A percentile compares a stretch with the other conserved stretches of the same genome.
These are phyloP conservation scores for Endocalyx cinctus DNA, from an alignment of 2,329 filamentous ascomycete species.

Conservation along the genomic window DNA sequence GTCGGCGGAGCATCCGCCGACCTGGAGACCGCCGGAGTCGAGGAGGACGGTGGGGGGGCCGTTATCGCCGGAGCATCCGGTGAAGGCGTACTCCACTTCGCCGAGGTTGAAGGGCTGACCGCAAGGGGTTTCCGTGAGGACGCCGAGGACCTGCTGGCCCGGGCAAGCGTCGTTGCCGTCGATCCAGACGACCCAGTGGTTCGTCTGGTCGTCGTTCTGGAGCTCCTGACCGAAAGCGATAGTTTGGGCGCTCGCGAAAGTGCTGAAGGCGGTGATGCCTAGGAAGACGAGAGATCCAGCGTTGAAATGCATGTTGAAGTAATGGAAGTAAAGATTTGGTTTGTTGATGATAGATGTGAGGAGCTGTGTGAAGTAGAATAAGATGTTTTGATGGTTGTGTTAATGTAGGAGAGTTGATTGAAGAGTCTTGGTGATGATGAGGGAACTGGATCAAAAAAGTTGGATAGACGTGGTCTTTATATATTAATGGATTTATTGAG, in stretches of 20 bases:
- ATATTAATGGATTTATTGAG: constrained; percentile 2
- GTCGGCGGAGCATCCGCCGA: constrained; percentile 8
- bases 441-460: constrained; percentile 2
- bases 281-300: constrained; percentile 8
- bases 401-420: neutral
- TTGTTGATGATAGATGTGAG: constrained; percentile 1
- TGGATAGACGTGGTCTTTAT: constrained; percentile 4
- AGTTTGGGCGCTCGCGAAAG: constrained; percentile 8
- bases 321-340: constrained; percentile 2
- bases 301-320: constrained; percentile 8
- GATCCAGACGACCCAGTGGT: neutral
- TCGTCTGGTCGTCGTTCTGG: neutral
- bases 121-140: constrained; percentile 9
- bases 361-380: constrained; percentile 2
- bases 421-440: constrained; percentile 2
- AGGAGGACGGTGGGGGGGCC: constrained; percentile 8
- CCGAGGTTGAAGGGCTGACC: constrained; percentile 7
- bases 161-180: neutral
- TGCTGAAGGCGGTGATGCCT: constrained; percentile 10
- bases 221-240: constrained; percentile 1
- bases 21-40: constrained; percentile 11
- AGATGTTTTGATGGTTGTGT: constrained; percentile 5
- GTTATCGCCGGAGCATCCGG: constrained; percentile 8
- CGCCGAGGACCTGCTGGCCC: constrained; percentile 4
- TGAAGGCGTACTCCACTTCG: constrained; percentile 9